Percentiles rank a stretch among this genome's conserved stretches.
Conservation (phyloP, 306 rosid genomes). For the Inga oerstediana region DNA sequence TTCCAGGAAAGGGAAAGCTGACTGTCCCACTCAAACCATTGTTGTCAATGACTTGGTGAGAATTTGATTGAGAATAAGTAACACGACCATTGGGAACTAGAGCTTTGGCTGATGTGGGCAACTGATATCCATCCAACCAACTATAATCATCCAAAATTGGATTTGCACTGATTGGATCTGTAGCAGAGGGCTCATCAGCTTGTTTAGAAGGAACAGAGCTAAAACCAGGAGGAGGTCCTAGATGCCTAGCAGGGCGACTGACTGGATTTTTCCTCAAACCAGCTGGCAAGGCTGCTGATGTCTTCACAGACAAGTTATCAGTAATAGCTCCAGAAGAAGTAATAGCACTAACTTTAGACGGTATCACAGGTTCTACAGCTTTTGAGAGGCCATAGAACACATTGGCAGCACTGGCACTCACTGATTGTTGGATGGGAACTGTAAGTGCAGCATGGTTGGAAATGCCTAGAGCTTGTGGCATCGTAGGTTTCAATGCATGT, state of each 20-base stretch:
- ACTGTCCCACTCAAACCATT: slow-evolving; percentile 55
- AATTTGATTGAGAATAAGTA: slow-evolving; percentile 48
- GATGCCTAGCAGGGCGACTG: slow-evolving; percentile 83
- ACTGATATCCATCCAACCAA: slow-evolving; percentile 96
- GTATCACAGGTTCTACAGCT: slow-evolving; percentile 45
- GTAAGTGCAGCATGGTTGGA: slow-evolving; percentile 44
- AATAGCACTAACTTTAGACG: slow-evolving; percentile 50
- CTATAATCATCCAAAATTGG: slow-evolving; percentile 82
- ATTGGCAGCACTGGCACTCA: slow-evolving; percentile 41
- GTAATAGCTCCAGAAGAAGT: slow-evolving; percentile 47
- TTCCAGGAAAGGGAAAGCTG: slow-evolving; percentile 89
- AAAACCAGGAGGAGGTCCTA: slow-evolving; percentile 96
- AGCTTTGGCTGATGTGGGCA: slow-evolving; percentile 56
- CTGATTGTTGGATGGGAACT: slow-evolving; percentile 59
- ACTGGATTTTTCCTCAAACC: slow-evolving; percentile 63
- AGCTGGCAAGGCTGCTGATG: slow-evolving; percentile 42
- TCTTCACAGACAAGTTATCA: slow-evolving; percentile 43
- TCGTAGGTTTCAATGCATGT: slow-evolving; percentile 47
- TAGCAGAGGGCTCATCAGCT: slow-evolving; percentile 52
- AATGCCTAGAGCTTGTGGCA: slow-evolving; percentile 45
- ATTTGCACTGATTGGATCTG: slow-evolving; percentile 60
- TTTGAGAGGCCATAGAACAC: slow-evolving; percentile 45
- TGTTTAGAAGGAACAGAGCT: slow-evolving; percentile 59
- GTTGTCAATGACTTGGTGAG: slow-evolving; percentile 41
- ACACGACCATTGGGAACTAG: slow-evolving; percentile 40